Conservation (phyloP, 345 rosid genomes). For the Citrus glauca region DNA sequence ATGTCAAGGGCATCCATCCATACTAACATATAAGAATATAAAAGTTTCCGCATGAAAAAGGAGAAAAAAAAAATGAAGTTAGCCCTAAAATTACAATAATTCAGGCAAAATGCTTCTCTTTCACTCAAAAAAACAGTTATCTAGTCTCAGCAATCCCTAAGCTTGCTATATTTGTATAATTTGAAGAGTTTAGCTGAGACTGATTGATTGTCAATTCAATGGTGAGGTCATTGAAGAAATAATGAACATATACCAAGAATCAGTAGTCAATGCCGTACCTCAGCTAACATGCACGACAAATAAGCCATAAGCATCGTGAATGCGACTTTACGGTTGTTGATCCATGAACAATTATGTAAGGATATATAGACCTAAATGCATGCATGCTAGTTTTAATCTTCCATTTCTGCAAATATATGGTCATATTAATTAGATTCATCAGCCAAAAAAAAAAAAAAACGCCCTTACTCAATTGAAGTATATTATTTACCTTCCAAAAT, state of each 20-base stretch:
- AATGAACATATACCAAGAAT: not conserved
- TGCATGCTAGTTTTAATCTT: not conserved
- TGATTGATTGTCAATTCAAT: not conserved
- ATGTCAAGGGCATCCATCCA: slow-evolving; percentile 76
- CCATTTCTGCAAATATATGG: not conserved
- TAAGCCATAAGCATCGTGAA: slow-evolving; percentile 71
- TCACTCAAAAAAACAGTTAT: too few relatives aligned
- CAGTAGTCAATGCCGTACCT: slow-evolving; percentile 32
- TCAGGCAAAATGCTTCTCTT: too few relatives aligned
- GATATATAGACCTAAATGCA: not conserved
- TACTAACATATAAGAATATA: slow-evolving; percentile 62
- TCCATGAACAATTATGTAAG: not conserved
- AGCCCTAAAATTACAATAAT: not conserved
- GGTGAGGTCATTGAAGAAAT: not conserved
- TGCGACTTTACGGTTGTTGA: slow-evolving; percentile 59
- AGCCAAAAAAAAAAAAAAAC: not conserved
- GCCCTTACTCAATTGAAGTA: not conserved
- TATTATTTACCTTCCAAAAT: slow-evolving; percentile 49
- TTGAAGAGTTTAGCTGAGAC: not conserved
- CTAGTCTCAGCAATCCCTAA: not conserved
- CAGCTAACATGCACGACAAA: slow-evolving; percentile 61
- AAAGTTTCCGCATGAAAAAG: slow-evolving; percentile 46
- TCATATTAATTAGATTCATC: not conserved
- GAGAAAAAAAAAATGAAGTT: not conserved
- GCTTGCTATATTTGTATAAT: not conserved